Conservation (phyloP, 148 eudicot genomes). For the Diospyros lotus region DNA sequence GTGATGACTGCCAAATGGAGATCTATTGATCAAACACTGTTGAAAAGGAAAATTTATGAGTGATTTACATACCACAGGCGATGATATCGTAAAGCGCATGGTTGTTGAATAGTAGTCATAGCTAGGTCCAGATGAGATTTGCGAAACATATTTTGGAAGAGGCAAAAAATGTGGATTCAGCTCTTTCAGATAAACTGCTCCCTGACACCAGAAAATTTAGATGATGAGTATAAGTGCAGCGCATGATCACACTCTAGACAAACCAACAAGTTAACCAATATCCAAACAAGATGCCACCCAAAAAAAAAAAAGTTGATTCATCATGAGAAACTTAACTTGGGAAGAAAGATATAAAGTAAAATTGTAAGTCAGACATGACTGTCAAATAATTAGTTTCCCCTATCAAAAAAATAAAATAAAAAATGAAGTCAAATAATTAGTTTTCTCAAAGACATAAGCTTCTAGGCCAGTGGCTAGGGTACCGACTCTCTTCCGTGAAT, state of each 20-base stretch:
- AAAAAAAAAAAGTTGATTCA: background rate
- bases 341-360: background rate
- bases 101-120: constrained; percentile 77
- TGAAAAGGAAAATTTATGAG: constrained; percentile 1
- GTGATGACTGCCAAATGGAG: constrained; percentile 6
- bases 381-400: background rate
- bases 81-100: constrained; percentile 77
- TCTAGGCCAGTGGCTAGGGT: background rate
- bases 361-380: background rate
- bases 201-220: constrained; percentile 34
- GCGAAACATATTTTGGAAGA: constrained; percentile 74
- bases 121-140: constrained; percentile 82
- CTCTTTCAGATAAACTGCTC: constrained; percentile 55
- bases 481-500: background rate
- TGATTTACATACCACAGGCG: constrained; percentile 77
- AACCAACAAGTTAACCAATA: background rate
- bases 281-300: background rate
- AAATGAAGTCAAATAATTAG: background rate
- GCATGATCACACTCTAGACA: background rate
- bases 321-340: background rate
- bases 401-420: too few relatives aligned
- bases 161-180: constrained; percentile 57
- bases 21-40: background rate
- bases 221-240: constrained; percentile 4
- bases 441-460: background rate